Evolutionary conservation across 1,284 basidiomycete genomes (phyloP), one percentile per base, ranked within the genome.

Genomic region (Ceratobasidium papillatum): DNA sequence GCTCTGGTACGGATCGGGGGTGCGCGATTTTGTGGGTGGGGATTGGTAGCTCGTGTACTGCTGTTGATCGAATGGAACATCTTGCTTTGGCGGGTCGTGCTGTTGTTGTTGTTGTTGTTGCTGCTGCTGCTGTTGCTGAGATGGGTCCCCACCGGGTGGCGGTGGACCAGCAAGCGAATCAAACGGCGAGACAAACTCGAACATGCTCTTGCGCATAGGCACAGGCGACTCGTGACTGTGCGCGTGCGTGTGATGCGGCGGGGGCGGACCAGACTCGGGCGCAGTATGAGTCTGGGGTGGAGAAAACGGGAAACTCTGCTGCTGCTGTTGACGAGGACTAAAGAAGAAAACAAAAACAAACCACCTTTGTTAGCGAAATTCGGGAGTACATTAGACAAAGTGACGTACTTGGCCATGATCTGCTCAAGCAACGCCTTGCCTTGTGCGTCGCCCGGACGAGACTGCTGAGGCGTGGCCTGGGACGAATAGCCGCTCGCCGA

Each of bases 141-240:
- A n/a, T n/a, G n/a, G n/a, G n/a, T n/a, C n/a, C n/a, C 58, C 82
- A 82, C 52, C 85, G 84, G 30, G 83, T 76, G 14, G 87, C 86
- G 45, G 63, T 1, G 78, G 47, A 41, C 76, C 74, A 34, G 83
- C 81, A 36, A 94, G 85, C 14, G 91, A 91, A 78, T 94, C 93
- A 78, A 94, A 94, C 2, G 93, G 90, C 71, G 92, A 93, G 73
- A 91, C 86, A 76, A 92, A 94, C 63, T 93, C 91, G 78, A 94
- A 94, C 86, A 93, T 88, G 71, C 91, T 90, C 81, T 91, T 90
- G 78, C 88, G 90, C 36, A 89, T 86, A 11, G 61, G 54, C 41
- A 74, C 72, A 54, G 91, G 90, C 41, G 90, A 88, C 0, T 91
- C 89, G 52, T 77, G 74, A 36, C 58, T 56, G 11, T 86, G 84